Evolutionary conservation across 176 grass and related monocot species (phyloP).

Genomic region (Carex cristatella): DNA sequence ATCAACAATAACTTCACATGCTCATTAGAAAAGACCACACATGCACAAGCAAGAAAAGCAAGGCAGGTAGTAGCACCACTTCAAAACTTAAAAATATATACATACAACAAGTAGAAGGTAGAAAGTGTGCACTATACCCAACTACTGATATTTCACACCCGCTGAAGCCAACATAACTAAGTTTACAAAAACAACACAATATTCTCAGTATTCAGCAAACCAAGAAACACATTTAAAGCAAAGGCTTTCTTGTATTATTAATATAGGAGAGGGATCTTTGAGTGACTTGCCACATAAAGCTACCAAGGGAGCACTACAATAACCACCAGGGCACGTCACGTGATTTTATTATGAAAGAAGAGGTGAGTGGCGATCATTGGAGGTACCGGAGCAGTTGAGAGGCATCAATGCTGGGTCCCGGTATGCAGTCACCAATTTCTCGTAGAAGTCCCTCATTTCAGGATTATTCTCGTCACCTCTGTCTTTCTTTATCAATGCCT

Average conservation of each 20-base stretch:
- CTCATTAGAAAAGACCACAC: not conserved
- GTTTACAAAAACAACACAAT: not conserved
- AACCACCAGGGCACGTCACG: not conserved
- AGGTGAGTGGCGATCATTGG: slow-evolving; percentile 41
- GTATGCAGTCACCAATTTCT: slow-evolving; percentile 52
- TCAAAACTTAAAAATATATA: not conserved
- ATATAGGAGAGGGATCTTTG: no score
- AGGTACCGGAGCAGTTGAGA: slow-evolving; percentile 28
- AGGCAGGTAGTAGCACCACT: not conserved
- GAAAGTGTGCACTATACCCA: not conserved
- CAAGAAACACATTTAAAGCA: not conserved
- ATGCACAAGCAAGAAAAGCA: not conserved
- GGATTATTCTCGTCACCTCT: slow-evolving; percentile 61
- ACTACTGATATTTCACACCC: not conserved
- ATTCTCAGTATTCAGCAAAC: slow-evolving; percentile 5
- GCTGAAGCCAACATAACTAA: not conserved
- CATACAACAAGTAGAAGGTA: not conserved
- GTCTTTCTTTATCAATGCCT: slow-evolving; percentile 94
- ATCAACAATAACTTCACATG: not conserved
- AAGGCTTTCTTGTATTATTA: not conserved
- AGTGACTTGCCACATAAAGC: not conserved
- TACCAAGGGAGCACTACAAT: not conserved
- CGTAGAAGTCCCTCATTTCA: slow-evolving; percentile 62
- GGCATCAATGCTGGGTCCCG: slow-evolving; percentile 56
- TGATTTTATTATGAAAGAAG: slow-evolving; percentile 35